Conservation (phyloP, 23 red algal species). For the Gracilaria vermiculophylla region DNA sequence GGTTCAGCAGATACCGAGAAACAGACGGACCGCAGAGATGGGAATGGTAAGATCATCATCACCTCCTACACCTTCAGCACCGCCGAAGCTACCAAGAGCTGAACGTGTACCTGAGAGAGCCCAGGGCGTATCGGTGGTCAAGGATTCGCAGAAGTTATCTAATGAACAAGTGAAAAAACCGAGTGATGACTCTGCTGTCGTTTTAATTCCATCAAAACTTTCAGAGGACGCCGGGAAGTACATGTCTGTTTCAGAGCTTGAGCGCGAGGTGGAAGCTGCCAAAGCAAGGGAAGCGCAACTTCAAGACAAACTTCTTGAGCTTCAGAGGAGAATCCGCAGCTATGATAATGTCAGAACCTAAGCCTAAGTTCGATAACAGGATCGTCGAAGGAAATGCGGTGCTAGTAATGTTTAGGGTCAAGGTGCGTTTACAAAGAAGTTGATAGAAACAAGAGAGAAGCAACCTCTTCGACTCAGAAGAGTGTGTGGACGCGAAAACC, state of each 20-base stretch:
- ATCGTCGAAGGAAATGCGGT: not conserved
- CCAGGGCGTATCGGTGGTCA: not conserved
- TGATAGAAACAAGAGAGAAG: not conserved
- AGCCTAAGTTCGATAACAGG: not conserved
- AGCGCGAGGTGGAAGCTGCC: slow-evolving; percentile 61
- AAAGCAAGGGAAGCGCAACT: slow-evolving; percentile 61
- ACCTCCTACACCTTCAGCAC: not conserved
- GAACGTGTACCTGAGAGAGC: not conserved
- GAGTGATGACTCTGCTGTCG: slow-evolving; percentile 10
- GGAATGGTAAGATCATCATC: not conserved
- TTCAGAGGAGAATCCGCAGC: slow-evolving; percentile 55
- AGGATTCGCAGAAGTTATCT: not conserved
- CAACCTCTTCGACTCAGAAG: too few relatives aligned
- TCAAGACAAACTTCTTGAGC: slow-evolving; percentile 43
- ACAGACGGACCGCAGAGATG: not conserved
- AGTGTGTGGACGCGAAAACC: too few relatives aligned
- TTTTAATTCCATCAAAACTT: slow-evolving; percentile 20
- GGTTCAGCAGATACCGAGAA: not conserved
- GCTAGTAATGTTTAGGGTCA: not conserved
- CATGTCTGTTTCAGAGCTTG: slow-evolving; percentile 71
- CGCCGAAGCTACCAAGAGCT: not conserved
- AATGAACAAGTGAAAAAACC: not conserved
- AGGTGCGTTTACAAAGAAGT: not conserved
- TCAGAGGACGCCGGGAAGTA: slow-evolving; percentile 34
- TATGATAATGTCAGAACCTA: slow-evolving; percentile 70